Evolutionary conservation across 768 basidiomycete genomes (phyloP).

Genomic region (Trichaptum fuscoviolaceum): DNA sequence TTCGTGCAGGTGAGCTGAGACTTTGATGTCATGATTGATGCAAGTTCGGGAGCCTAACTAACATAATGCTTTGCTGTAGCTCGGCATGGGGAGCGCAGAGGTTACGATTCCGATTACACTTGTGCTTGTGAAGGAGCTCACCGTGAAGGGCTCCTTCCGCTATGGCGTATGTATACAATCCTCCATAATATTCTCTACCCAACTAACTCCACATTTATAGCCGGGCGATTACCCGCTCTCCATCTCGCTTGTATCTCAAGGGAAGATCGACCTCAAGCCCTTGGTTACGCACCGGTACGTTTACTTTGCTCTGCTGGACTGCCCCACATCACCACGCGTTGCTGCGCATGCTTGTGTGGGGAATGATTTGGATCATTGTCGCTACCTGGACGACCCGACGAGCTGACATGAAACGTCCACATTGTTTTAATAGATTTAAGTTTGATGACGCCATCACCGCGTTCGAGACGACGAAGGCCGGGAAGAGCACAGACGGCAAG

Average conservation of each 20-base stretch:
- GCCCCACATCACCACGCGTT: neutral
- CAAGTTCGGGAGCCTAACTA: neutral
- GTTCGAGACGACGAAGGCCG: conserved; percentile 74
- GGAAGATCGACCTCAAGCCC: conserved; percentile 81
- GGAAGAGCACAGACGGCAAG: conserved; percentile 83
- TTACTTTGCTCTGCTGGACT: neutral
- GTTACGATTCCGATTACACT: conserved; percentile 67
- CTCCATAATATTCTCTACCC: neutral
- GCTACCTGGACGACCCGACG: neutral
- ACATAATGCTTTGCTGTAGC: conserved; percentile 36
- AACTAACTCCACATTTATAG: conserved; percentile 28
- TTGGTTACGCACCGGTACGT: conserved; percentile 81
- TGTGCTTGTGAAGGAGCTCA: conserved; percentile 73
- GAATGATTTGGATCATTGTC: neutral
- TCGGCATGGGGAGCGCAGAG: conserved; percentile 83
- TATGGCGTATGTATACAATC: conserved; percentile 54
- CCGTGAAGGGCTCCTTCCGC: conserved; percentile 88
- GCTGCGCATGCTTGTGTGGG: neutral
- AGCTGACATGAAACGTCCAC: neutral
- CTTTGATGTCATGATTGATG: conserved; percentile 14
- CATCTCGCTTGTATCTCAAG: conserved; percentile 75
- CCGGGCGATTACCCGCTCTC: conserved; percentile 84
- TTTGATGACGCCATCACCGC: conserved; percentile 77
- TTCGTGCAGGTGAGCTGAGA: conserved; percentile 53
- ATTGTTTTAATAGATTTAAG: conserved; percentile 42